Base-by-base conservation (phyloP, 805 yeast species). In the Schwanniomyces vanrijiae region DNA sequence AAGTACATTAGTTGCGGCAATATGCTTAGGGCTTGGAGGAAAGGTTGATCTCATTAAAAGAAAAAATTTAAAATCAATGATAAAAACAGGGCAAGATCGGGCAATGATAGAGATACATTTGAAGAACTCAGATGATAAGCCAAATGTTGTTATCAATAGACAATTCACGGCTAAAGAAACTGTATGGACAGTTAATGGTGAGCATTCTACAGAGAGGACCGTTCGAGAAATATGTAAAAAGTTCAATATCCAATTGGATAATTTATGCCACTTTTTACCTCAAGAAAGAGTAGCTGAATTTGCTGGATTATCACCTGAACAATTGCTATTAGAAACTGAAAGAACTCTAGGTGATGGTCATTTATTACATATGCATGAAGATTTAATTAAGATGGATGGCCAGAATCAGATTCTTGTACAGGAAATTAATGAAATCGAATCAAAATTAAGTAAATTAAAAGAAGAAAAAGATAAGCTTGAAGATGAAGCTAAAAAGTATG, bases 231-330 rank as follows among this genome's bases (percentile, higher is more conserved):
- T 76, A 0, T 69, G 86, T 22, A 61, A 66, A 18, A 59, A 59
- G 2, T 76, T 82, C 51, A 87, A 87, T 59, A 86, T 94, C 49
- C 98, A 94, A 60, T 73, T 94, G 47, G 95, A 90, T 61, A 94
- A 92, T 61, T 73, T 92, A 42, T 91, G 98, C 60, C 97, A 92
- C 61, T 94, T 94, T 59, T 70, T 94, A 46, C 96, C 99, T 0
- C 99, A 94, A 62, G 98, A 92, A 57, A 76, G 95, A 49, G 98
- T 94, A 5, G 92, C 96, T 2, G 90, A 88, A 53, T 94, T 94
- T 71, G 96, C 97, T 0, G 80, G 85, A 2, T 69, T 89, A 53
- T 78, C 87, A 24, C 88, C 95, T 1, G 90, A 87, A 51, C 82
- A 82, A 49, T 68, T 92, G 7, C 71, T 94, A 10, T 58, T 73